Evolutionary conservation across 192 early-diverging fungal genomes (phyloP).

Genomic region (Backusella parvicylindrica): DNA sequence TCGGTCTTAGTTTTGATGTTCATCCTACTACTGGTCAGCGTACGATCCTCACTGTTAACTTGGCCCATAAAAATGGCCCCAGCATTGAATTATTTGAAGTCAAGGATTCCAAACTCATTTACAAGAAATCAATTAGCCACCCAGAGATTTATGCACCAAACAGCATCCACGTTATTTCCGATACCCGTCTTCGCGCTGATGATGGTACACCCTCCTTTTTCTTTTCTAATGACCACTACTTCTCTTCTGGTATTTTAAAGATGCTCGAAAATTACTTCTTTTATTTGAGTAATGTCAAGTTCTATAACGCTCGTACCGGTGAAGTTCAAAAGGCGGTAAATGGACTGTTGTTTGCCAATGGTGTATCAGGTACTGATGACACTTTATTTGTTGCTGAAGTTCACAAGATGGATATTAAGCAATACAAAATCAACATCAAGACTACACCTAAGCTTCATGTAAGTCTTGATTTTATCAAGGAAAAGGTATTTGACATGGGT

Average conservation of each 20-base stretch:
- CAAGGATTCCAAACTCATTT: slow-evolving; percentile 1
- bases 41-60: slow-evolving; percentile 11
- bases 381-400: slow-evolving; percentile 21
- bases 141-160: slow-evolving; percentile 18
- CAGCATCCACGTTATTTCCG: slow-evolving; percentile 11
- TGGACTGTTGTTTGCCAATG: slow-evolving; percentile 29
- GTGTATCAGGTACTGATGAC: slow-evolving; percentile 16
- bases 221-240: slow-evolving; percentile 26
- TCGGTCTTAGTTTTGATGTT: slow-evolving; percentile 23
- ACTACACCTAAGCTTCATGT: neutral
- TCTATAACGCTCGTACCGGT: slow-evolving; percentile 25
- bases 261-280: slow-evolving; percentile 22
- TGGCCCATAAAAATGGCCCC: neutral
- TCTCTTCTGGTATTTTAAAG: neutral
- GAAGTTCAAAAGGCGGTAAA: neutral
- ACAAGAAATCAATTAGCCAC: slow-evolving; percentile 11
- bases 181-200: neutral
- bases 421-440: slow-evolving; percentile 9
- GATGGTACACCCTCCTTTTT: slow-evolving; percentile 33
- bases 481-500: slow-evolving; percentile 14
- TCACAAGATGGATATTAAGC: neutral
- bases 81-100: slow-evolving; percentile 13
- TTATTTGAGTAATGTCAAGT: slow-evolving; percentile 12
- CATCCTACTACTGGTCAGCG: neutral
- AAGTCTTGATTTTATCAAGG: neutral